These are phyloP conservation scores for Chlamydomonas sp. DNA, from an alignment of 139 green algal species.

Conservation along the genomic window DNA sequence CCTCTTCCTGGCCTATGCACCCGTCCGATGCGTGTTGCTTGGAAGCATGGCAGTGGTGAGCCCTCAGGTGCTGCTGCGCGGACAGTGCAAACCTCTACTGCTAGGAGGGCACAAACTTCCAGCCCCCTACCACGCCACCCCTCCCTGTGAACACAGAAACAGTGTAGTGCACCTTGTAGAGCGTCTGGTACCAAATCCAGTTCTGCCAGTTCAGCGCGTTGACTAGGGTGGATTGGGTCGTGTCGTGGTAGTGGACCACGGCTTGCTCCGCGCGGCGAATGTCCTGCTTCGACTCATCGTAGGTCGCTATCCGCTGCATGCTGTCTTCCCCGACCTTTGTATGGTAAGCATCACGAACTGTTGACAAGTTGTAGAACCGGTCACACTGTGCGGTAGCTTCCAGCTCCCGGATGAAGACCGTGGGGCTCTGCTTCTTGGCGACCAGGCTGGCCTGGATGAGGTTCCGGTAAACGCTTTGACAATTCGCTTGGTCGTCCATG, in stretches of 20 bases:
- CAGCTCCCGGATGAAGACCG: slow-evolving; percentile 16
- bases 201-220: not conserved
- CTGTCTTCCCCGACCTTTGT: not conserved
- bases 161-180: slow-evolving; percentile 12
- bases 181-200: slow-evolving; percentile 4
- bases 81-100: not conserved
- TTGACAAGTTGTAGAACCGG: slow-evolving; percentile 12
- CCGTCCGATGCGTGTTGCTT: too few species aligned
- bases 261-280: slow-evolving; percentile 5
- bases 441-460: slow-evolving; percentile 2
- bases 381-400: not conserved
- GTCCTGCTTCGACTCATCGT: slow-evolving; percentile 11
- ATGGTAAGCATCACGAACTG: not conserved
- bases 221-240: not conserved
- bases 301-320: not conserved
- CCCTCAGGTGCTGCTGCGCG: not conserved
- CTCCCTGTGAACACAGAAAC: not conserved
- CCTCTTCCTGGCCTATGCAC: too few species aligned
- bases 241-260: slow-evolving; percentile 11
- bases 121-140: slow-evolving; percentile 15
- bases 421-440: not conserved
- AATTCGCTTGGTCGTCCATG: not conserved
- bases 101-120: slow-evolving; percentile 5
- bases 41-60: too few species aligned
- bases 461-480: slow-evolving; percentile 9